Percentiles rank a stretch among this genome's conserved stretches.
These are phyloP conservation scores for Trichoderma orchidacearum DNA, from an alignment of 495 filamentous ascomycete species.

Conservation along the genomic window DNA sequence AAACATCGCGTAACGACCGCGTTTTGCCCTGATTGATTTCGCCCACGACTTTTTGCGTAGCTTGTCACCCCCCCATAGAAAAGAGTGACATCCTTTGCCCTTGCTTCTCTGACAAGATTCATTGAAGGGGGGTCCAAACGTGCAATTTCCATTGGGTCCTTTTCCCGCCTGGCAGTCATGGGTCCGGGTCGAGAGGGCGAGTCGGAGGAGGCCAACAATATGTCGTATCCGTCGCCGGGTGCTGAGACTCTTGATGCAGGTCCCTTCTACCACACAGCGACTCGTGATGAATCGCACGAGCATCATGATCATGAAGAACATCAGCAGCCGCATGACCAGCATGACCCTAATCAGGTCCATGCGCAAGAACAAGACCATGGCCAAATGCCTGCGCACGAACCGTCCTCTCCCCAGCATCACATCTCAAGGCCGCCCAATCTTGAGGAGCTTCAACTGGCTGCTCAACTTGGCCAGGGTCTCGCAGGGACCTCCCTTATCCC, in stretches of 20 bases:
- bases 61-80: neutral
- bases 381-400: conserved; percentile 6
- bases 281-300: neutral
- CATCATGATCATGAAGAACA: conserved; percentile 1
- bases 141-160: neutral
- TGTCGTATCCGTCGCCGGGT: neutral
- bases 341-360: conserved; percentile 4
- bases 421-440: conserved; percentile 16
- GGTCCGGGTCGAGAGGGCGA: neutral
- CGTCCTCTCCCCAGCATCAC: conserved; percentile 15
- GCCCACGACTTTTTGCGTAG: neutral
- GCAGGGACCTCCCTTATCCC: conserved; percentile 15
- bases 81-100: neutral
- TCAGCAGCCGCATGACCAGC: neutral
- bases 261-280: neutral
- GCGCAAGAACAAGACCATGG: conserved; percentile 6
- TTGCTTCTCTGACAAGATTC: neutral
- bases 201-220: neutral
- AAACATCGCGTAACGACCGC: neutral
- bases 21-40: neutral
- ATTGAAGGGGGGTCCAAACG: neutral
- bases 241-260: conserved; percentile 1
- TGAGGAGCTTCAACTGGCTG: conserved; percentile 37
- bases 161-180: neutral
- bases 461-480: conserved; percentile 34